These are phyloP conservation scores for Saururus chinensis DNA, from an alignment of 164 flowering plant species.

Conservation along the genomic window DNA sequence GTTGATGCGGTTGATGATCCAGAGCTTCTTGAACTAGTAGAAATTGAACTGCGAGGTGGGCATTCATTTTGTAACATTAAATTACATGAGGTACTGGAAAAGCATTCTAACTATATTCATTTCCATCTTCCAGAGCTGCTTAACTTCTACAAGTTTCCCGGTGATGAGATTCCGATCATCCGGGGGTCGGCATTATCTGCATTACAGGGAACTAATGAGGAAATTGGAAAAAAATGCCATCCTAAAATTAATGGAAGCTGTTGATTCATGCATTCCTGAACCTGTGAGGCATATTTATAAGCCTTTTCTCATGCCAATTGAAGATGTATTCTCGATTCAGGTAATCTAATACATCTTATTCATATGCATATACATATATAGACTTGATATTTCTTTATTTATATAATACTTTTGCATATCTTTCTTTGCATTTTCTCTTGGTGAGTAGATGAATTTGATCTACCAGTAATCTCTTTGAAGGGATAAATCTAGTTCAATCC, in stretches of 20 bases:
- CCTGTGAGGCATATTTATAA: constrained; percentile 93
- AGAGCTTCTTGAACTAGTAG: constrained; percentile 91
- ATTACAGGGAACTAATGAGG: constrained; percentile 94
- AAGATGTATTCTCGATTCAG: constrained; percentile 98
- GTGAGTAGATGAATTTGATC: too few species aligned
- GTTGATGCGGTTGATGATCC: constrained; percentile 95
- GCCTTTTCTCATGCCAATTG: constrained; percentile 93
- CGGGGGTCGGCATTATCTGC: too few species aligned
- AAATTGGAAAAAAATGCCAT: constrained; percentile 81
- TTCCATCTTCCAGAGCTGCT: constrained; percentile 62
- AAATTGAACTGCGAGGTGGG: constrained; percentile 96
- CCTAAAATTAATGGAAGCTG: constrained; percentile 88
- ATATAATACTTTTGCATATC: too few species aligned
- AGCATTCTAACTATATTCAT: constrained; percentile 2
- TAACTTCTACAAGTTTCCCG: constrained; percentile 93
- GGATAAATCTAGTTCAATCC: too few species aligned
- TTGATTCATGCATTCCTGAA: constrained; percentile 89
- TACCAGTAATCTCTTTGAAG: too few species aligned
- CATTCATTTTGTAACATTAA: neutral
- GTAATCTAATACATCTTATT: constrained; percentile 20
- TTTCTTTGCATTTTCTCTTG: too few species aligned
- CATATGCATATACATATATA: too few species aligned
- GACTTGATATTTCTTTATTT: too few species aligned
- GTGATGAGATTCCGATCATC: constrained; percentile 97
- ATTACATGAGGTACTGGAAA: neutral